Percentiles rank a stretch among this genome's conserved stretches.
These are phyloP conservation scores for Ashbya aceris DNA, from an alignment of 1,139 yeast genomes.

Conservation along the genomic window DNA sequence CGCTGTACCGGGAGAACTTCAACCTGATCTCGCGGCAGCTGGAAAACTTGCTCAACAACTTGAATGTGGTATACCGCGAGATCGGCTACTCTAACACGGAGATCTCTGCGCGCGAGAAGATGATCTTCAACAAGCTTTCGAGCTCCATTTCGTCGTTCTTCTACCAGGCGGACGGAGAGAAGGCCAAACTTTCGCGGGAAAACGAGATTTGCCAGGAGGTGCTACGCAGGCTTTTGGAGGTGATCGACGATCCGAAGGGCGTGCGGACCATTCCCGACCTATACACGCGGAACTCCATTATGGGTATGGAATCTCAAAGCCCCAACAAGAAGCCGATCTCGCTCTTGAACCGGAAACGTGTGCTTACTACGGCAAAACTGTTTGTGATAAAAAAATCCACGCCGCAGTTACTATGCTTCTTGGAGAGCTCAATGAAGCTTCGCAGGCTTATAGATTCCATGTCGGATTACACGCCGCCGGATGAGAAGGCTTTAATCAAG, in stretches of 20 bases:
- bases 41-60: constrained; percentile 26
- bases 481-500: constrained; percentile 1
- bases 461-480: constrained; percentile 8
- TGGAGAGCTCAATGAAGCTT: constrained; percentile 18
- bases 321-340: constrained; percentile 30
- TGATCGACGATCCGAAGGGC: constrained; percentile 31
- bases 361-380: constrained; percentile 26
- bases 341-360: constrained; percentile 27
- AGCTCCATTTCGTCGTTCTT: constrained; percentile 30
- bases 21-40: constrained; percentile 29
- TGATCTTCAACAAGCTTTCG: constrained; percentile 30
- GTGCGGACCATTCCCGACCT: constrained; percentile 33
- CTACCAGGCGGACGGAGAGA: constrained; percentile 29
- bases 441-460: constrained; percentile 12
- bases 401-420: constrained; percentile 22
- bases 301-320: constrained; percentile 21
- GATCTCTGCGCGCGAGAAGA: constrained; percentile 30
- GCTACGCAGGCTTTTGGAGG: constrained; percentile 26
- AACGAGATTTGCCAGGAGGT: constrained; percentile 27
- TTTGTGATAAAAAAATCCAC: constrained; percentile 27
- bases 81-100: constrained; percentile 34
- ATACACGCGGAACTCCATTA: constrained; percentile 30
- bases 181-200: constrained; percentile 23
- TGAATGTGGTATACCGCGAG: constrained; percentile 31
- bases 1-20: constrained; percentile 27